Percentiles rank a stretch among this genome's conserved stretches.
phyloP scores from a whole-genome alignment of 768 basidiomycete genomes.

The Obba rivulosa region DNA sequence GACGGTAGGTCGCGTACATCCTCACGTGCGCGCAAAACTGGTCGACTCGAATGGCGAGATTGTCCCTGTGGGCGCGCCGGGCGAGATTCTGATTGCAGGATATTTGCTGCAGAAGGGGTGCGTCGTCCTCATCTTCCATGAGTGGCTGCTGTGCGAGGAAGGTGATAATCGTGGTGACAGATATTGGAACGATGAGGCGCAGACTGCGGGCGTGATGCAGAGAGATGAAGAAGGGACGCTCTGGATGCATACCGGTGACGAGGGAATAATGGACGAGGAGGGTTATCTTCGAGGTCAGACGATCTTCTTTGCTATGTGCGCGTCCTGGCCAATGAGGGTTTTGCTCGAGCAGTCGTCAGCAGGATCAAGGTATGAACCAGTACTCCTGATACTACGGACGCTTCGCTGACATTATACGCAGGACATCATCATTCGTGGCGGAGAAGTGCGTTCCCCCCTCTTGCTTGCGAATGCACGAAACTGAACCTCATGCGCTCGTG shows the following conservation, averaged over 20 bases:
- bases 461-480: not conserved
- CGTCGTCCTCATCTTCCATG: not conserved
- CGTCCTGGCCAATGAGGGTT: not conserved
- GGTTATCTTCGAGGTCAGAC: slow-evolving; percentile 68
- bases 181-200: slow-evolving; percentile 72
- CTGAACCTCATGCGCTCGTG: slow-evolving; percentile 1
- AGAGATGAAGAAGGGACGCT: slow-evolving; percentile 48
- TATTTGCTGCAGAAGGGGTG: slow-evolving; percentile 81
- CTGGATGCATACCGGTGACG: slow-evolving; percentile 86
- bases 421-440: slow-evolving; percentile 85
- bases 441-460: slow-evolving; percentile 46
- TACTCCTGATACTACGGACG: not conserved
- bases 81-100: slow-evolving; percentile 70
- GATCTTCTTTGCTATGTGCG: not conserved
- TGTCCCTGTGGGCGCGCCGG: slow-evolving; percentile 68
- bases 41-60: slow-evolving; percentile 52
- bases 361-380: slow-evolving; percentile 59
- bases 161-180: slow-evolving; percentile 28
- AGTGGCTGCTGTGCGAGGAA: not conserved
- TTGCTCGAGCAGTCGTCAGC: slow-evolving; percentile 55
- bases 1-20: slow-evolving; percentile 72
- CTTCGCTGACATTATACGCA: slow-evolving; percentile 18
- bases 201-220: slow-evolving; percentile 57
- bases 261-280: slow-evolving; percentile 75
- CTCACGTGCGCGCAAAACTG: slow-evolving; percentile 74